phyloP scores from a whole-genome alignment of 225 moss, liverwort and hornwort species.

The Rhytidiadelphus loreus region DNA sequence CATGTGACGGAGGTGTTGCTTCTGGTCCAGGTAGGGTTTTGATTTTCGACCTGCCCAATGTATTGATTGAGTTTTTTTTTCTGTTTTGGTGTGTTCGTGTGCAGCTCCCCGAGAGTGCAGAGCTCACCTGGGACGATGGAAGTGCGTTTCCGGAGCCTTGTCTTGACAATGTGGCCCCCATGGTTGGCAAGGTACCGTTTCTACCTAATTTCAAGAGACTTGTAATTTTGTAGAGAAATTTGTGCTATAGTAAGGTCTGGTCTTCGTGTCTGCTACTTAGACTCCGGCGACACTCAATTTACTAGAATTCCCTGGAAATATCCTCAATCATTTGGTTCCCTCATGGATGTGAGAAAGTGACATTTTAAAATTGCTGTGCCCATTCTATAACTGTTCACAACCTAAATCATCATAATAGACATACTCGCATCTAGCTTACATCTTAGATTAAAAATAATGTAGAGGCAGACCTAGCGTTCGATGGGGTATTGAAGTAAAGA shows the following conservation, averaged over 20 bases:
- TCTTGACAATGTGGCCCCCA: slow-evolving; percentile 78
- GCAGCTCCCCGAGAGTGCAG: slow-evolving; percentile 35
- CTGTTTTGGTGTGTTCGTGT: not conserved
- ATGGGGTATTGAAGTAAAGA: not conserved
- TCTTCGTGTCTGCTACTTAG: not conserved
- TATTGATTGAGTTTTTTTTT: not conserved
- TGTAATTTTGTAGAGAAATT: not conserved
- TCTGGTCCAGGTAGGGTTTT: not conserved
- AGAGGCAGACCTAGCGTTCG: not conserved
- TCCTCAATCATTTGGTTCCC: not conserved
- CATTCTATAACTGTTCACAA: not conserved
- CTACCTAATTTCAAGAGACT: not conserved
- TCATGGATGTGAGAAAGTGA: not conserved
- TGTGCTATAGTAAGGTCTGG: not conserved
- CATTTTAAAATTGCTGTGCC: not conserved
- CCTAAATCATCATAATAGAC: not conserved
- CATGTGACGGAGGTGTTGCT: not conserved
- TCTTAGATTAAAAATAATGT: not conserved
- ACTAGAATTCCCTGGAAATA: not conserved
- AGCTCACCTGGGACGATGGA: slow-evolving; percentile 47
- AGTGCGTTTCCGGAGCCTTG: slow-evolving; percentile 78
- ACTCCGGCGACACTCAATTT: not conserved
- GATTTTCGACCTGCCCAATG: not conserved
- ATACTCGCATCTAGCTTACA: not conserved
- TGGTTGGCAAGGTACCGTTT: slow-evolving; percentile 81